These are phyloP conservation scores for Aspergillus sp. DNA, from an alignment of 2,329 filamentous ascomycete genomes.

Conservation along the genomic window DNA sequence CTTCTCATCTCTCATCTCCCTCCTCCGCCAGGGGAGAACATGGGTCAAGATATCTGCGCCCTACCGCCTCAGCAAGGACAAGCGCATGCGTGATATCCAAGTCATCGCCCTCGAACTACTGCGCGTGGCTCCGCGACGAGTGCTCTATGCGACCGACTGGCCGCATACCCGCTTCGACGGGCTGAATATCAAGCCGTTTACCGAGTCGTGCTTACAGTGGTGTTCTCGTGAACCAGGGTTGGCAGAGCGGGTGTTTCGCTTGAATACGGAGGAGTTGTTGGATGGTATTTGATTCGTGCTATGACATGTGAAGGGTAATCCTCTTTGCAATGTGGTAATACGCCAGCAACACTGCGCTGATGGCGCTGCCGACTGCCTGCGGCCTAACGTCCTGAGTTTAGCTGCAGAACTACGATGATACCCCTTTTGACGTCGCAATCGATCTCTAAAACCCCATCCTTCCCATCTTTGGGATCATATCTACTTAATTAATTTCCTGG, in stretches of 20 bases:
- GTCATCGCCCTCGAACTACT: slow-evolving; percentile 45
- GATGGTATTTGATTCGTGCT: slow-evolving; percentile 11
- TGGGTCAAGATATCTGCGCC: slow-evolving; percentile 54
- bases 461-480: no score
- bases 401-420: no score
- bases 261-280: slow-evolving; percentile 49
- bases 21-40: slow-evolving; percentile 42
- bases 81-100: slow-evolving; percentile 39
- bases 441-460: no score
- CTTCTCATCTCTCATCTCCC: slow-evolving; percentile 41
- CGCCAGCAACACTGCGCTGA: no score
- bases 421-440: no score
- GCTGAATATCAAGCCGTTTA: slow-evolving; percentile 48
- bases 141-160: slow-evolving; percentile 57
- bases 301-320: no score
- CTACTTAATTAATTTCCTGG: no score
- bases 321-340: no score
- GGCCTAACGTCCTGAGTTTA: no score
- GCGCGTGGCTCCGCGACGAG: slow-evolving; percentile 34
- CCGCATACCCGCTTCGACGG: slow-evolving; percentile 55
- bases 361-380: no score
- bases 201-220: slow-evolving; percentile 47
- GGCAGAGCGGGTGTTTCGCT: slow-evolving; percentile 45
- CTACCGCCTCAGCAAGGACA: slow-evolving; percentile 46
- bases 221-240: slow-evolving; percentile 41